Evolutionary conservation across 805 yeast species (phyloP).

Genomic region (Hanseniaspora jakobsenii): DNA sequence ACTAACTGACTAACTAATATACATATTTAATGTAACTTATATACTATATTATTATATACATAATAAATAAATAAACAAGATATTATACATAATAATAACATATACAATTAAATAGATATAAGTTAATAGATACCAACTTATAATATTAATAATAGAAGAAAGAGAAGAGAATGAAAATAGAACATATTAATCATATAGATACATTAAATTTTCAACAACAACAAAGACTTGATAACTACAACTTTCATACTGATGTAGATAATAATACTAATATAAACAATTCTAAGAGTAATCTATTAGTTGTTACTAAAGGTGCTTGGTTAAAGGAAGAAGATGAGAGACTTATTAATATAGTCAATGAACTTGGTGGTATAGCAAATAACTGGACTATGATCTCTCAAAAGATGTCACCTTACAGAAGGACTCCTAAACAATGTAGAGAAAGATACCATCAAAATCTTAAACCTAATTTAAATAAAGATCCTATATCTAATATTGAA

Average conservation of each 20-base stretch:
- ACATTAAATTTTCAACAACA: too few relatives aligned
- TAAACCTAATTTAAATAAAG: conserved; percentile 68
- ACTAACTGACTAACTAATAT: too few relatives aligned
- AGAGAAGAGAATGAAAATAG: too few relatives aligned
- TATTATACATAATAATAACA: too few relatives aligned
- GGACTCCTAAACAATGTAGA: conserved; percentile 86
- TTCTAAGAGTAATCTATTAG: not conserved
- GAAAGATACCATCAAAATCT: conserved; percentile 86
- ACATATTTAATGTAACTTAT: too few relatives aligned
- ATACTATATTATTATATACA: too few relatives aligned
- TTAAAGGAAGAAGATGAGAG: conserved; percentile 70
- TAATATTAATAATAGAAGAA: too few relatives aligned
- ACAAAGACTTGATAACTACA: conserved; percentile 10
- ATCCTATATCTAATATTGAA: conserved; percentile 76
- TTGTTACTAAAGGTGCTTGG: conserved; percentile 57
- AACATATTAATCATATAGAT: too few relatives aligned
- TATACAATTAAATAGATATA: too few relatives aligned
- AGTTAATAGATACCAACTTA: too few relatives aligned
- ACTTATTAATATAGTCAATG: conserved; percentile 53
- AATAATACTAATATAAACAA: not conserved
- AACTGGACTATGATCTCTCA: conserved; percentile 84
- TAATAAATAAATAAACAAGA: too few relatives aligned
- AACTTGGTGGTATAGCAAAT: conserved; percentile 51
- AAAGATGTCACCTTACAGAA: conserved; percentile 40
- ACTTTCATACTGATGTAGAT: too few relatives aligned